phyloP scores from a whole-genome alignment of 768 basidiomycete species.

The Boletus edulis region DNA sequence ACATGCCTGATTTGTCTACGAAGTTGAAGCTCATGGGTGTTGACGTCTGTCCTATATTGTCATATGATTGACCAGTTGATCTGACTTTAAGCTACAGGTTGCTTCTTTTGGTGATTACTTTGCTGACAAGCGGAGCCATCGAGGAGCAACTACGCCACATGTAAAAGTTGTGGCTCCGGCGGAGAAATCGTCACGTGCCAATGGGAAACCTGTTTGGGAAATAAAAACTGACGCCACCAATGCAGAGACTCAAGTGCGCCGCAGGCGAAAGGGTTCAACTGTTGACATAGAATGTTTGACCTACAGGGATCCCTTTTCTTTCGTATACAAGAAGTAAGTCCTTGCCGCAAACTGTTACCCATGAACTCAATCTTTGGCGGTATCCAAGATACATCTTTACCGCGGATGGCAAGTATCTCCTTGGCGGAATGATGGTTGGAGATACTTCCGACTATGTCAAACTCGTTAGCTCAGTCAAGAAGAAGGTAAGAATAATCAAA shows the following conservation, averaged over 20 bases:
- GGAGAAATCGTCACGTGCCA: not conserved
- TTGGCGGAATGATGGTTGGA: constrained; percentile 83
- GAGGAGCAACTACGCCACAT: not conserved
- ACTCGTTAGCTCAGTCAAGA: constrained; percentile 67
- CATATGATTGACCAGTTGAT: not conserved
- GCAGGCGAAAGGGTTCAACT: not conserved
- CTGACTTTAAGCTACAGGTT: constrained; percentile 32
- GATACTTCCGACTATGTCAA: constrained; percentile 67
- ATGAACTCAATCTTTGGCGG: not conserved
- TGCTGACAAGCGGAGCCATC: constrained; percentile 45
- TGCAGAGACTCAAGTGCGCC: not conserved
- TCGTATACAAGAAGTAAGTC: constrained; percentile 62
- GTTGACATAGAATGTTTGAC: constrained; percentile 43
- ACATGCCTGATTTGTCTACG: constrained; percentile 65
- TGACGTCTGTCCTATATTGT: constrained; percentile 36
- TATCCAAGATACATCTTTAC: constrained; percentile 58
- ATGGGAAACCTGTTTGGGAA: not conserved
- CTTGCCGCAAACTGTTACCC: not conserved
- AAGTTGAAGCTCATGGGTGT: constrained; percentile 62
- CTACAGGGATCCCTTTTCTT: constrained; percentile 71
- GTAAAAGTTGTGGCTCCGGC: not conserved
- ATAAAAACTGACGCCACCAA: constrained; percentile 22
- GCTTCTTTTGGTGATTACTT: constrained; percentile 76
- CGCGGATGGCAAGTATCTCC: constrained; percentile 64
- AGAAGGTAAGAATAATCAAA: constrained; percentile 40